Evolutionary conservation across 192 early-diverging fungal genomes (phyloP).

Genomic region (Linnemannia exigua): DNA sequence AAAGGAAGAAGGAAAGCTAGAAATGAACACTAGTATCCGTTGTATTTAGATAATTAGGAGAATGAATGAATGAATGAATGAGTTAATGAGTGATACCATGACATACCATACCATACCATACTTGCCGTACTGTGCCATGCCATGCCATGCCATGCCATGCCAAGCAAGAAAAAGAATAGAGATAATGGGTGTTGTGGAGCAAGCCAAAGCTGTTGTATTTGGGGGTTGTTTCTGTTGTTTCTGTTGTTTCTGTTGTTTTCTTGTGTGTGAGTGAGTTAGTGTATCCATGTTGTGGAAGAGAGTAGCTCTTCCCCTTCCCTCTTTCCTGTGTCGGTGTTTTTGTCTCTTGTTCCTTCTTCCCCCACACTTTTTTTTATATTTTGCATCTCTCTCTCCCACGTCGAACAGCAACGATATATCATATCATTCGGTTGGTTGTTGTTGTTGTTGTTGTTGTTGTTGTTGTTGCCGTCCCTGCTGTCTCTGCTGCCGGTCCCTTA

Average conservation of each 20-base stretch:
- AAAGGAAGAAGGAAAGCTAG: not conserved
- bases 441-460: not conserved
- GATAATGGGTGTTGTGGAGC: not conserved
- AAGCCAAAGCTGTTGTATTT: not conserved
- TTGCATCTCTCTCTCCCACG: not conserved
- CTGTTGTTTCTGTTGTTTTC: no score
- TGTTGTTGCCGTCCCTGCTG: not conserved
- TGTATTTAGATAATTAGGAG: not conserved
- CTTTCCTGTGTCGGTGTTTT: not conserved
- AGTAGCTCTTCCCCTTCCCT: no score
- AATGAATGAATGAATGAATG: not conserved
- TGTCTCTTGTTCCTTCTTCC: not conserved
- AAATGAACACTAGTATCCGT: no score
- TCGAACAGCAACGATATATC: not conserved
- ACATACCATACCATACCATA: no score
- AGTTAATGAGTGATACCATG: not conserved
- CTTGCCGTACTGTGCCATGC: no score
- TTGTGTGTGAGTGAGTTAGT: not conserved
- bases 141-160: not conserved
- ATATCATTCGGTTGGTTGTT: not conserved
- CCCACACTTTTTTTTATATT: slow-evolving; percentile 1
- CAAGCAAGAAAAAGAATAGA: not conserved
- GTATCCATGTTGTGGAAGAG: slow-evolving; percentile 14
- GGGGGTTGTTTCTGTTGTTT: not conserved
- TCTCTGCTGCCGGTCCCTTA: no score